phyloP scores from a whole-genome alignment of 129 eudicot species.

The Pseudognaphalium luteoalbum region DNA sequence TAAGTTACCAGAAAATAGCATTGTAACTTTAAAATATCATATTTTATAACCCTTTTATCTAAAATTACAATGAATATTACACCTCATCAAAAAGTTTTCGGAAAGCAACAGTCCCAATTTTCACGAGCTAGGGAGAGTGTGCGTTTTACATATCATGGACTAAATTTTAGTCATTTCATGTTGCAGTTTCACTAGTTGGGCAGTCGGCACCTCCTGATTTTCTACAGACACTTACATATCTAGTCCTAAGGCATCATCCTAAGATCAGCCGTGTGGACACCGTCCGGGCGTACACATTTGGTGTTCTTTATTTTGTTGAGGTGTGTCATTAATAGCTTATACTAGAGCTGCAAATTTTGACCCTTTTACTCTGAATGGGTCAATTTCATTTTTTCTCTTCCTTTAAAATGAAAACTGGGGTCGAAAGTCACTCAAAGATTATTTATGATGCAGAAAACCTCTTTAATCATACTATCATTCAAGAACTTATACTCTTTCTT shows the following conservation, averaged over 20 bases:
- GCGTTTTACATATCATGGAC: not conserved
- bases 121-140: not conserved
- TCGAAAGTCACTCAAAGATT: not conserved
- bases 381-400: too few relatives aligned
- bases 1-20: not conserved
- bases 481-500: not conserved
- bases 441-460: not conserved
- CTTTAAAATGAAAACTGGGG: not conserved
- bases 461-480: not conserved
- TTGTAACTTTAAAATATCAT: not conserved
- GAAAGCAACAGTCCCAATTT: not conserved
- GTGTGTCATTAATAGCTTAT: slow-evolving; percentile 20
- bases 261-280: slow-evolving; percentile 71
- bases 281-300: slow-evolving; percentile 74
- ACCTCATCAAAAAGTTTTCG: too few relatives aligned
- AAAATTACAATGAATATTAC: too few relatives aligned
- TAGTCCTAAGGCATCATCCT: slow-evolving; percentile 61
- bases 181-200: slow-evolving; percentile 67
- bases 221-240: slow-evolving; percentile 70
- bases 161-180: not conserved
- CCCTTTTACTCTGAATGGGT: not conserved
- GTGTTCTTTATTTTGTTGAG: slow-evolving; percentile 79
- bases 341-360: not conserved
- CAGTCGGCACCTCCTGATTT: slow-evolving; percentile 75
- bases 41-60: too few relatives aligned